Conservation (phyloP, 2,329 filamentous ascomycete species). For the Paraphaeosphaeria sporulosa region DNA sequence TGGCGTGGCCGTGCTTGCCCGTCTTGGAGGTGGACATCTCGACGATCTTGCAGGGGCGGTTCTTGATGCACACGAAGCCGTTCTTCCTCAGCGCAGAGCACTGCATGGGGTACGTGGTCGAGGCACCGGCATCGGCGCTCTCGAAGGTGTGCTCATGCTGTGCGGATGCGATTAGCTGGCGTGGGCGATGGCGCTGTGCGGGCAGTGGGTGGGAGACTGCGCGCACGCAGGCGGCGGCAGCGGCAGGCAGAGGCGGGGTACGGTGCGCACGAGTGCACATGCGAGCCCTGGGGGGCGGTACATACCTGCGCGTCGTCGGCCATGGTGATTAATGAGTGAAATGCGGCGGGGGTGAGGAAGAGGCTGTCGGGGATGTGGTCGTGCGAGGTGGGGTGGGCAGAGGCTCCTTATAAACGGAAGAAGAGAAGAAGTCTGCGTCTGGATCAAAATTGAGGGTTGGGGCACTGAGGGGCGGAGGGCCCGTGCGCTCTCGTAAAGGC, state of each 20-base stretch:
- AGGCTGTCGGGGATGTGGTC: constrained; percentile 36
- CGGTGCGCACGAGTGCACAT: constrained; percentile 31
- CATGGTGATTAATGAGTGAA: constrained; percentile 62
- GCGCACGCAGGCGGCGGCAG: constrained; percentile 43
- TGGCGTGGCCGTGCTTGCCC: constrained; percentile 99
- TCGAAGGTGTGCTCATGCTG: constrained; percentile 79
- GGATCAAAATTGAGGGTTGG: constrained; percentile 40
- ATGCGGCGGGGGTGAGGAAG: constrained; percentile 43
- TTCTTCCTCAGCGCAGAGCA: constrained; percentile 99
- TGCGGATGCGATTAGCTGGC: constrained; percentile 28
- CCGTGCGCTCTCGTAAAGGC: constrained; percentile 1
- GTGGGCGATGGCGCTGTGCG: constrained; percentile 13
- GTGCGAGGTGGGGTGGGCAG: constrained; percentile 38
- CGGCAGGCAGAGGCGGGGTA: constrained; percentile 50
- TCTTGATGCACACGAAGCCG: constrained; percentile 98
- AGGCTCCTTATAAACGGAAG: constrained; percentile 33
- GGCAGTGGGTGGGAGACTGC: constrained; percentile 24
- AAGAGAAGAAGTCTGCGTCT: constrained; percentile 42
- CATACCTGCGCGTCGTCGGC: constrained; percentile 72
- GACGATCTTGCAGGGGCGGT: constrained; percentile 99
- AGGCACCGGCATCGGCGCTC: constrained; percentile 94
- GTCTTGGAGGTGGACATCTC: constrained; percentile 99
- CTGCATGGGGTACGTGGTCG: constrained; percentile 94
- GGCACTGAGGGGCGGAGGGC: constrained; percentile 32
- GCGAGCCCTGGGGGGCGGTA: constrained; percentile 23